phyloP scores from a whole-genome alignment of 1,139 yeast genomes.

The Taphrina sp. region DNA sequence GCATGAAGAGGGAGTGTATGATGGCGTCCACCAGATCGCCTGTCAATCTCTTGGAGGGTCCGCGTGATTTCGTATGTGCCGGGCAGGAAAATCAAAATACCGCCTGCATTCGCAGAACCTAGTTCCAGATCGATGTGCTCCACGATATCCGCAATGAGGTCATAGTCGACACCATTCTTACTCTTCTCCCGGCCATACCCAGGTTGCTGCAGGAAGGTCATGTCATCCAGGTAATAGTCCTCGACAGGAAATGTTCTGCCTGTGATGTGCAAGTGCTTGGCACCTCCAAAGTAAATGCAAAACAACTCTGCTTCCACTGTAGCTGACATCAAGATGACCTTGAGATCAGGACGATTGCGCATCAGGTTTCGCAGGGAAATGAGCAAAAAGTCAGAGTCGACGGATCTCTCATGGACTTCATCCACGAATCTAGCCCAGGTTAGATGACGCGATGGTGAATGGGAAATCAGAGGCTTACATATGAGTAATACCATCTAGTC shows the following conservation, averaged over 20 bases:
- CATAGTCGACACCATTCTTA: slow-evolving; percentile 58
- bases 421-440: slow-evolving; percentile 63
- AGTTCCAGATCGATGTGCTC: slow-evolving; percentile 54
- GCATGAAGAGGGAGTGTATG: slow-evolving; percentile 78
- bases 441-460: slow-evolving; percentile 40
- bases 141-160: slow-evolving; percentile 61
- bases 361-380: slow-evolving; percentile 56
- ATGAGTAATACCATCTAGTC: slow-evolving; percentile 59
- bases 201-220: slow-evolving; percentile 40
- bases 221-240: slow-evolving; percentile 67
- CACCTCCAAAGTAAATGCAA: slow-evolving; percentile 51
- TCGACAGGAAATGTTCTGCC: slow-evolving; percentile 91
- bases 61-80: slow-evolving; percentile 85
- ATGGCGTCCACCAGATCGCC: slow-evolving; percentile 39
- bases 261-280: slow-evolving; percentile 62
- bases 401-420: slow-evolving; percentile 93
- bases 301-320: slow-evolving; percentile 78
- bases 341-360: slow-evolving; percentile 44
- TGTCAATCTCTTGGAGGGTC: slow-evolving; percentile 48
- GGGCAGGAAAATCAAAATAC: slow-evolving; percentile 74
- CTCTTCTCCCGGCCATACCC: slow-evolving; percentile 44
- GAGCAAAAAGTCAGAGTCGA: slow-evolving; percentile 82
- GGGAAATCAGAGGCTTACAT: slow-evolving; percentile 42
- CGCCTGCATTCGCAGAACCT: slow-evolving; percentile 56
- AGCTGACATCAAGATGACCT: slow-evolving; percentile 87